Base-by-base conservation (phyloP, 768 basidiomycete species). In the Clitopilus hobsonii region DNA sequence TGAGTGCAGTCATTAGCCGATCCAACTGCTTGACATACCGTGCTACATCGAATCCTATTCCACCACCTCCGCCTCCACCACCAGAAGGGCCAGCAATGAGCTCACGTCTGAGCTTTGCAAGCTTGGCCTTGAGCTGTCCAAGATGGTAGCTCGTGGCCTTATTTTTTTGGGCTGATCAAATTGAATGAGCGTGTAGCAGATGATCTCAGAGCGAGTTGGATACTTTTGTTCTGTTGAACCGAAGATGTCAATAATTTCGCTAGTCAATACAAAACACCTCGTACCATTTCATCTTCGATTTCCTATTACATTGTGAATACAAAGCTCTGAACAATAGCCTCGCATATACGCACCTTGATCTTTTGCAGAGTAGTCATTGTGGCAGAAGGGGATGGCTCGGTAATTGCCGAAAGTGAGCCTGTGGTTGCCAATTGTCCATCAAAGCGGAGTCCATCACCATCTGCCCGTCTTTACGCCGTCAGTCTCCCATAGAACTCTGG, bases 241-340 rank as follows among this genome's bases (percentile, higher is more conserved):
- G 4, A 45, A 8, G 16, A 23, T 18, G 22, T 45, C 41, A 45
- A 20, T 23, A 45, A 45, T 3, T 45, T 45, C 41, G 18, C 32
- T 55, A 51, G 52, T 53, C 25, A 56, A 49, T 47, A 54, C 57
- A 58, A 49, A 54, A 24, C 25, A 51, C 25, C 30, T 20, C 83
- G 76, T 67, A 89, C 91, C 94, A 94, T 94, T 73, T 94, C 93
- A 91, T 93, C 91, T 82, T 95, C 93, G 70, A 95, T 83, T 85
- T 93, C 92, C 89, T 92, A 57, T 20, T 27, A 36, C 25, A 57
- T 54, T 80, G 47, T 48, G 18, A 54, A 36, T 61, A 29, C 51
- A 11, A 58, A 50, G 60, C 51, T 23, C 27, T 52, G 47, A 53
- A 67, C 55, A 69, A 65, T 60, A 56, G 54, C 54, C 48, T 27